Evolutionary conservation across 768 basidiomycete species (phyloP).

Genomic region (Pulveroboletus ravenelii): DNA sequence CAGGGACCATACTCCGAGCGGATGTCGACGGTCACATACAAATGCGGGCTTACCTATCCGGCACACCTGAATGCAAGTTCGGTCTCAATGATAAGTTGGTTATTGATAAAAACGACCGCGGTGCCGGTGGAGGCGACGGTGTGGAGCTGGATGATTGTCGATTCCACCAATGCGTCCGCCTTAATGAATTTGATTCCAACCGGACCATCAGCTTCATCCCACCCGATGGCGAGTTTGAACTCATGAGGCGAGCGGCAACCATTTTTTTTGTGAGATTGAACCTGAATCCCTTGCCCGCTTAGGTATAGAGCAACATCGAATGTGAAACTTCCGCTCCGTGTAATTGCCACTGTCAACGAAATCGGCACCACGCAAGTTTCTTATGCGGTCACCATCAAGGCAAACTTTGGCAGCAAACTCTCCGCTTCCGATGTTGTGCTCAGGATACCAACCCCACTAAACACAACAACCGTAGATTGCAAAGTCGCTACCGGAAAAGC

Average conservation of each 20-base stretch:
- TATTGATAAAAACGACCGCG: conserved; percentile 73
- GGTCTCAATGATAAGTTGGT: conserved; percentile 98
- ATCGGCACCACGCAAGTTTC: conserved; percentile 89
- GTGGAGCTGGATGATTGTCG: conserved; percentile 98
- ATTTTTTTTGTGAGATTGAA: neutral
- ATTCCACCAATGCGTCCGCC: conserved; percentile 96
- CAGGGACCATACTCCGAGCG: conserved; percentile 86
- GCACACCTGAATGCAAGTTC: conserved; percentile 98
- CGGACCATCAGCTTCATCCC: conserved; percentile 96
- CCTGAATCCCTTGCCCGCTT: neutral
- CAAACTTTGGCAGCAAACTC: conserved; percentile 87
- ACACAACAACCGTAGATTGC: conserved; percentile 88
- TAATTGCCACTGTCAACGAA: conserved; percentile 90
- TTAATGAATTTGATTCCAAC: conserved; percentile 91
- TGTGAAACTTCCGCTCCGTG: conserved; percentile 86
- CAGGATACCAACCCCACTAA: conserved; percentile 93
- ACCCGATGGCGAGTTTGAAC: conserved; percentile 97
- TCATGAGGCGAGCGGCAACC: conserved; percentile 71
- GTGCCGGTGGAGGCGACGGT: conserved; percentile 54
- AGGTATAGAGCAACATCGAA: conserved; percentile 97
- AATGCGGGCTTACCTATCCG: conserved; percentile 96
- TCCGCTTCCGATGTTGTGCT: conserved; percentile 90
- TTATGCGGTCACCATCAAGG: conserved; percentile 82
- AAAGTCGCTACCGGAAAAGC: conserved; percentile 92
- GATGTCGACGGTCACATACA: conserved; percentile 98